Conservation (phyloP, 2,329 filamentous ascomycete species). For the Hypoxylon sp. region DNA sequence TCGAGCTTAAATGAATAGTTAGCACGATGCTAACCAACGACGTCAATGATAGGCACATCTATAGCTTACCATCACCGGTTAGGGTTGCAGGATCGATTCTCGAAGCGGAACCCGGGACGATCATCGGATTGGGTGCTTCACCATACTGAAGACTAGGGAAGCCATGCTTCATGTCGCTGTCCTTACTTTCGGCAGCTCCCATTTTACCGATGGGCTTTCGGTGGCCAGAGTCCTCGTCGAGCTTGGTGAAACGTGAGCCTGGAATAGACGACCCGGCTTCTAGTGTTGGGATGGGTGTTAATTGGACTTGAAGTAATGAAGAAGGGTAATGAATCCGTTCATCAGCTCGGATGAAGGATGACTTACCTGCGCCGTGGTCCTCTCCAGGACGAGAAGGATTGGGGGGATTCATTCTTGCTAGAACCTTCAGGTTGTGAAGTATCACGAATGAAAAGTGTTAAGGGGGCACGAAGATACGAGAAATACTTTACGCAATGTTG, state of each 20-base stretch:
- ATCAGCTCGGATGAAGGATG: neutral
- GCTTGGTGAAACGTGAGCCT: neutral
- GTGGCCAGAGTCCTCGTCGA: neutral
- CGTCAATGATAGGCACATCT: neutral
- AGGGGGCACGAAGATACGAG: neutral
- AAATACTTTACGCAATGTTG: neutral
- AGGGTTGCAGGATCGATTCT: neutral
- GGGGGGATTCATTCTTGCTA: neutral
- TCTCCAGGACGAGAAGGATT: neutral
- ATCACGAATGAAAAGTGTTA: neutral
- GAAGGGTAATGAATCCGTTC: neutral
- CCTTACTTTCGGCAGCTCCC: neutral
- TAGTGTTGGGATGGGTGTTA: neutral
- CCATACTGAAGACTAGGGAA: neutral
- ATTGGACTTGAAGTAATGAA: neutral
- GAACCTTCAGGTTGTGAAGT: neutral
- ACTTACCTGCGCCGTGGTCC: neutral
- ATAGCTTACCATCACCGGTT: neutral
- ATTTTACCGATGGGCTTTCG: neutral
- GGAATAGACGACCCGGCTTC: neutral
- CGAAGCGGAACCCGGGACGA: neutral
- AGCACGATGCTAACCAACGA: neutral
- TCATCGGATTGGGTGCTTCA: neutral
- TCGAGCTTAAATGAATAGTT: neutral
- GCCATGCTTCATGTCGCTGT: neutral